phyloP scores from a whole-genome alignment of 2,329 filamentous ascomycete species.

The Diaporthe vexans region DNA sequence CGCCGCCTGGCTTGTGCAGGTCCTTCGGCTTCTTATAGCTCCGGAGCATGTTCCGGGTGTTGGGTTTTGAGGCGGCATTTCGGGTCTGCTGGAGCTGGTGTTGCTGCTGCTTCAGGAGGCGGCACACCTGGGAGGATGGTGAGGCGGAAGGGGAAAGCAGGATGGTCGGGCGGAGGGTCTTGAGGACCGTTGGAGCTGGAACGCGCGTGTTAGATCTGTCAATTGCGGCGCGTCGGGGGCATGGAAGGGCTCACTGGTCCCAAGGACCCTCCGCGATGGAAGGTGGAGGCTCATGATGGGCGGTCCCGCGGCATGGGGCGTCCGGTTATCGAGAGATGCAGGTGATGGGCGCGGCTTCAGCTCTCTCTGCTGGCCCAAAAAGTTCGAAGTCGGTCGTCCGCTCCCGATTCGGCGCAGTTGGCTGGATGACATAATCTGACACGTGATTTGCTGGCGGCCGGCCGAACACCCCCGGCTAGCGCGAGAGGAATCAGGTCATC shows the following conservation, averaged over 20 bases:
- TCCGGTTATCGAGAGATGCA: constrained; percentile 36
- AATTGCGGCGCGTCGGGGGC: constrained; percentile 42
- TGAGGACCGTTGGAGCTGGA: constrained; percentile 41
- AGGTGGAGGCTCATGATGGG: constrained; percentile 74
- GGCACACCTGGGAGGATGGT: constrained; percentile 2
- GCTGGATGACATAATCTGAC: constrained; percentile 33
- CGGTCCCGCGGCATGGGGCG: constrained; percentile 44
- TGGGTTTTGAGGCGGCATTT: constrained; percentile 43
- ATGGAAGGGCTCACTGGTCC: constrained; percentile 64
- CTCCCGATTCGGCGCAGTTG: constrained; percentile 23
- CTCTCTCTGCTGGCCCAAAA: constrained; percentile 16
- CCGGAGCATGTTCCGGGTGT: constrained; percentile 50
- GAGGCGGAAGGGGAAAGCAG: constrained; percentile 33
- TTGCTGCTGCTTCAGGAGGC: constrained; percentile 32
- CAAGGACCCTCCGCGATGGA: constrained; percentile 72
- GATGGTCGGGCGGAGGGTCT: constrained; percentile 41
- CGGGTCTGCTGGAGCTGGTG: constrained; percentile 24
- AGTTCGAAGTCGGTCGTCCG: constrained; percentile 24
- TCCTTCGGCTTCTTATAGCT: constrained; percentile 47
- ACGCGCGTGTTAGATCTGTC: constrained; percentile 15
- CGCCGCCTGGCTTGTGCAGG: constrained; percentile 40
- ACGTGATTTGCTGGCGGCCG: constrained; percentile 21
- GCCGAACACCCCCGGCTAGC: constrained; percentile 30
- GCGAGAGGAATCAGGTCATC: constrained; percentile 42
- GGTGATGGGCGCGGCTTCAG: background rate